These are phyloP conservation scores for Alternaria brassicicola DNA, from an alignment of 2,329 filamentous ascomycete species.

Conservation along the genomic window DNA sequence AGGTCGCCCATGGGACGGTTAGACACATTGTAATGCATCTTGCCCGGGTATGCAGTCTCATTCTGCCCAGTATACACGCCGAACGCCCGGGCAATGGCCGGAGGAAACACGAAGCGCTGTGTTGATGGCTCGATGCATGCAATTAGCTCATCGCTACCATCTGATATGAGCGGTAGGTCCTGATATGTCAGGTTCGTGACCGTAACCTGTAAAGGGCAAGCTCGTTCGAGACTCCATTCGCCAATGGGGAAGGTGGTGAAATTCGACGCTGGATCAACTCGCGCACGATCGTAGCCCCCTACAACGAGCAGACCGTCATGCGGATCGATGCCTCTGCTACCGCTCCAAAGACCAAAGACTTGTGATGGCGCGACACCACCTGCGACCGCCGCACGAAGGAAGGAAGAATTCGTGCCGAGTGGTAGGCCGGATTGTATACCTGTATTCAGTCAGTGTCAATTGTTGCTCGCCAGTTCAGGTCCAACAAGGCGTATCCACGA, in stretches of 20 bases:
- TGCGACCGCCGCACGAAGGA: constrained; percentile 14
- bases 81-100: constrained; percentile 2
- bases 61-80: not conserved
- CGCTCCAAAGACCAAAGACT: constrained; percentile 17
- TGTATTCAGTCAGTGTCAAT: not conserved
- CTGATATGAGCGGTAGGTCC: constrained; percentile 1
- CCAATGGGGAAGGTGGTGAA: constrained; percentile 15
- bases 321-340: constrained; percentile 13
- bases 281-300: constrained; percentile 17
- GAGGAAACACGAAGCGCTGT: constrained; percentile 13
- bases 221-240: constrained; percentile 9
- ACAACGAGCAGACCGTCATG: constrained; percentile 14
- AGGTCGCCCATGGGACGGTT: constrained; percentile 9
- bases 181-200: constrained; percentile 10
- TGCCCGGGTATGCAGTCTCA: constrained; percentile 2
- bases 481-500: not conserved
- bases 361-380: constrained; percentile 15
- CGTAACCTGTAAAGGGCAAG: constrained; percentile 15
- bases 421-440: constrained; percentile 13
- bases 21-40: constrained; percentile 8
- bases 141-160: not conserved
- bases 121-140: constrained; percentile 11
- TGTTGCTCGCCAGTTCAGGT: not conserved
- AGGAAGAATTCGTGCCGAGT: constrained; percentile 17
- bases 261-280: constrained; percentile 2